phyloP scores from a whole-genome alignment of 1,284 basidiomycete genomes.

The Ceratobasidium sp. region DNA sequence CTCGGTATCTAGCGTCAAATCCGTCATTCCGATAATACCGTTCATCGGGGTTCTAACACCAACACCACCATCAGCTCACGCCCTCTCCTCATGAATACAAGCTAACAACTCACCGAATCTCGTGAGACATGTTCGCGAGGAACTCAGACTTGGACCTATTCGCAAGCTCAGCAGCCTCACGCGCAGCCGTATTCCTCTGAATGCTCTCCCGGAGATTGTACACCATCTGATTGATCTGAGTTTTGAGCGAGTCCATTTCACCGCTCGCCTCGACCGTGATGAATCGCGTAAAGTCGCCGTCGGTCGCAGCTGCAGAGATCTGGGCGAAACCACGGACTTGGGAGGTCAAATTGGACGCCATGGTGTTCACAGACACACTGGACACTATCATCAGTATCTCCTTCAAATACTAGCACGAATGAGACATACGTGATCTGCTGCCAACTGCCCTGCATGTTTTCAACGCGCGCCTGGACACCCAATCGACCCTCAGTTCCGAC shows the following conservation, averaged over 20 bases:
- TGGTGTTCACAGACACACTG: slow-evolving; percentile 92
- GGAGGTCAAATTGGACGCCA: slow-evolving; percentile 96
- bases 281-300: slow-evolving; percentile 98
- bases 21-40: slow-evolving; percentile 99
- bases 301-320: slow-evolving; percentile 98
- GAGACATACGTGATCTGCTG: slow-evolving; percentile 95
- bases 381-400: slow-evolving; percentile 44
- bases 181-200: slow-evolving; percentile 98
- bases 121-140: slow-evolving; percentile 96
- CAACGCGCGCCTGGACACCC: slow-evolving; percentile 97
- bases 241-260: slow-evolving; percentile 99
- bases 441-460: slow-evolving; percentile 98
- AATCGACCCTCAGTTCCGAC: slow-evolving; percentile 97
- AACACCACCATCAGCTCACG: neutral
- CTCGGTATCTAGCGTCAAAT: slow-evolving; percentile 96
- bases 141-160: slow-evolving; percentile 99
- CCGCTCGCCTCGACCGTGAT: slow-evolving; percentile 99
- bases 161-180: slow-evolving; percentile 96
- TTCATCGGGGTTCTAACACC: slow-evolving; percentile 96
- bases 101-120: slow-evolving; percentile 80
- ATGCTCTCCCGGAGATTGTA: slow-evolving; percentile 97
- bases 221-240: slow-evolving; percentile 99
- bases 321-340: slow-evolving; percentile 99
- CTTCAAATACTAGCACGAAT: slow-evolving; percentile 52
- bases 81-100: slow-evolving; percentile 16